A percentile compares a stretch with the other conserved stretches of the same genome.
Conservation (phyloP, 495 filamentous ascomycete species). For the Cercophora newfieldiana region DNA sequence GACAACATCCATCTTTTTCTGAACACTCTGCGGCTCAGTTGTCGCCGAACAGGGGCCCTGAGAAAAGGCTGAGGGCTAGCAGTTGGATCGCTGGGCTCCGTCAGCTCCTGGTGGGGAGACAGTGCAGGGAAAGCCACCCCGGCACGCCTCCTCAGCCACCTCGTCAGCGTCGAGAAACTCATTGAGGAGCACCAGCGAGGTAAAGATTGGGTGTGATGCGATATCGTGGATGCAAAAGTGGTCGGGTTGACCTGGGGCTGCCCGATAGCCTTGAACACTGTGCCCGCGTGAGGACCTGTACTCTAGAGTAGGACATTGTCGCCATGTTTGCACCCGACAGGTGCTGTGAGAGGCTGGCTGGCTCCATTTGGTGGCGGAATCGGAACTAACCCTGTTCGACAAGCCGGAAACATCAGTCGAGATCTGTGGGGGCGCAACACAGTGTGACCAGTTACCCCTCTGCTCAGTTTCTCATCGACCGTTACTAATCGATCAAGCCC, state of each 20-base stretch:
- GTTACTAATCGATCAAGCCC: background rate
- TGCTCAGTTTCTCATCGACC: background rate
- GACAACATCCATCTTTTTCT: background rate
- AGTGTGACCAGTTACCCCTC: background rate
- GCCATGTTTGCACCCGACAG: background rate
- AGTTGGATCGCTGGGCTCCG: background rate
- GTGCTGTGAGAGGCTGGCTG: conserved; percentile 2
- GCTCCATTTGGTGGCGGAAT: conserved; percentile 9
- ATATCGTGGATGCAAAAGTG: background rate
- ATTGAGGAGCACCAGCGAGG: background rate
- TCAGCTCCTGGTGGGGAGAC: background rate
- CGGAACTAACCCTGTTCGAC: conserved; percentile 17
- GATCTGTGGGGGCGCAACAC: conserved; percentile 3
- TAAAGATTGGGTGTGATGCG: background rate
- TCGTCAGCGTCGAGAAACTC: conserved; percentile 8
- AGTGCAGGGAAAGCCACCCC: background rate
- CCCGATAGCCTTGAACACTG: background rate
- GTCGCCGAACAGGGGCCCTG: background rate
- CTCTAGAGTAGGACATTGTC: background rate
- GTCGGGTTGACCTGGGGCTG: background rate
- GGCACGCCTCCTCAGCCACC: conserved; percentile 11
- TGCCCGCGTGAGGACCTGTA: background rate
- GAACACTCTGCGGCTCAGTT: background rate
- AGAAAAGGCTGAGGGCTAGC: background rate
- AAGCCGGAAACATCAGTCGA: conserved; percentile 11